These are phyloP conservation scores for Syncephalis plumigaleata DNA, from an alignment of 371 early-diverging fungal species.

Conservation along the genomic window DNA sequence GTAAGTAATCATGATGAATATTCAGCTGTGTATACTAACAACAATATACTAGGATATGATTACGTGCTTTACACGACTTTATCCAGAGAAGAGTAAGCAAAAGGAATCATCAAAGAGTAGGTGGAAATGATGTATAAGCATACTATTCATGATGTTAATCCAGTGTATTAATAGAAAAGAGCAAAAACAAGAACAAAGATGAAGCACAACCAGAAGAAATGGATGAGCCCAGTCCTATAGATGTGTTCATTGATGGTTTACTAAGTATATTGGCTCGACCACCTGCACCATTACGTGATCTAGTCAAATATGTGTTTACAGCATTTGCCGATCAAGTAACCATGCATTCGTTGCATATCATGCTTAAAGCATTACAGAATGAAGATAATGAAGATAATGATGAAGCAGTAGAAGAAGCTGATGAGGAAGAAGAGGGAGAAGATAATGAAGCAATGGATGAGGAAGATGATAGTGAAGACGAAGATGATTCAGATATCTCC, in stretches of 20 bases:
- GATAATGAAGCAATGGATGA: constrained; percentile 33
- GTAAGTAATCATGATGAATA: no score
- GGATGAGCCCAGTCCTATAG: constrained; percentile 57
- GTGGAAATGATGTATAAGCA: no score
- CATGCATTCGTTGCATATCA: constrained; percentile 47
- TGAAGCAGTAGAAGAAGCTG: constrained; percentile 29
- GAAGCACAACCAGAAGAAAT: constrained; percentile 29
- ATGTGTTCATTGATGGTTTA: constrained; percentile 81
- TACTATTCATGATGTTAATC: no score
- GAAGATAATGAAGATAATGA: constrained; percentile 28
- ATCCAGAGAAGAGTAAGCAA: no score
- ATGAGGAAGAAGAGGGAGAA: constrained; percentile 22
- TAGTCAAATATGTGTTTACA: constrained; percentile 70
- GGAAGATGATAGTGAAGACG: constrained; percentile 23
- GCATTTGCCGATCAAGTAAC: constrained; percentile 61
- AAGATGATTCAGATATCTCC: constrained; percentile 12
- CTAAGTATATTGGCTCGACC: constrained; percentile 73
- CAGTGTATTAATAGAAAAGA: no score
- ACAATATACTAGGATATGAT: no score
- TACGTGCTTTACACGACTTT: no score
- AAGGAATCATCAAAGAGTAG: no score
- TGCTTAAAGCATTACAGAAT: constrained; percentile 40
- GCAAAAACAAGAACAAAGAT: constrained; percentile 13
- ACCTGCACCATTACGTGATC: constrained; percentile 50
- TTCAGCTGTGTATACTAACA: no score